These are phyloP conservation scores for Cladosporium austrohemisphaericum DNA, from an alignment of 2,329 filamentous ascomycete genomes.

Conservation along the genomic window DNA sequence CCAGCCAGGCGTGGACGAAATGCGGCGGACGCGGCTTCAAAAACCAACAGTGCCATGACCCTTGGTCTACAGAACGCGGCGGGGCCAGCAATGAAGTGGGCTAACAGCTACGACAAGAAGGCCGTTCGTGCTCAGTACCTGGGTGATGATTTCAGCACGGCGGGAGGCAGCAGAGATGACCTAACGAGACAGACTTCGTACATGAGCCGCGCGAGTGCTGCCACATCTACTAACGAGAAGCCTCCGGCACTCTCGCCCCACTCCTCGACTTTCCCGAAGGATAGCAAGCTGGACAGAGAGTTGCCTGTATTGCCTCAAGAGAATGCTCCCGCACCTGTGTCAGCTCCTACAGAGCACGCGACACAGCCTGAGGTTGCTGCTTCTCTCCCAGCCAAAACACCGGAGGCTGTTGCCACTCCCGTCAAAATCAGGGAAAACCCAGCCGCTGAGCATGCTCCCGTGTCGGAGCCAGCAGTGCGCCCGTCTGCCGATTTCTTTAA, in stretches of 20 bases:
- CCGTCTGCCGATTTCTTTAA: conserved; percentile 18
- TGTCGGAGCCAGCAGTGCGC: conserved; percentile 14
- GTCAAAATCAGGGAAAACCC: conserved; percentile 12
- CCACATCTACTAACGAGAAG: conserved; percentile 8
- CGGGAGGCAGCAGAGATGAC: conserved; percentile 26
- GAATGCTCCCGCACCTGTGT: conserved; percentile 6
- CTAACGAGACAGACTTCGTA: conserved; percentile 25
- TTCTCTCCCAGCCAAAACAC: conserved; percentile 14
- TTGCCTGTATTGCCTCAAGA: conserved; percentile 40
- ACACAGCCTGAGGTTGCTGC: conserved; percentile 10
- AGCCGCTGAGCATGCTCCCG: conserved; percentile 14
- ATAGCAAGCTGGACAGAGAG: conserved; percentile 26
- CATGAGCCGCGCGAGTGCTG: conserved; percentile 25
- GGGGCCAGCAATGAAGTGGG: conserved; percentile 94
- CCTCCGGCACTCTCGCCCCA: conserved; percentile 16
- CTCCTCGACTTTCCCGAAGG: conserved; percentile 15
- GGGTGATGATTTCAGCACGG: conserved; percentile 65
- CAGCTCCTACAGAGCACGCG: neutral
- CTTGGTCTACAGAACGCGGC: conserved; percentile 85
- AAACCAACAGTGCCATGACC: conserved; percentile 87
- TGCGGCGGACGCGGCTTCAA: conserved; percentile 56
- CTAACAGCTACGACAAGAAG: conserved; percentile 89
- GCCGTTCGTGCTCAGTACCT: conserved; percentile 82
- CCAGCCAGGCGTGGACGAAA: conserved; percentile 48
- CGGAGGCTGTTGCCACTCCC: conserved; percentile 13